These are phyloP conservation scores for Debaryomyces udenii DNA, from an alignment of 1,139 yeast species.

Conservation along the genomic window DNA sequence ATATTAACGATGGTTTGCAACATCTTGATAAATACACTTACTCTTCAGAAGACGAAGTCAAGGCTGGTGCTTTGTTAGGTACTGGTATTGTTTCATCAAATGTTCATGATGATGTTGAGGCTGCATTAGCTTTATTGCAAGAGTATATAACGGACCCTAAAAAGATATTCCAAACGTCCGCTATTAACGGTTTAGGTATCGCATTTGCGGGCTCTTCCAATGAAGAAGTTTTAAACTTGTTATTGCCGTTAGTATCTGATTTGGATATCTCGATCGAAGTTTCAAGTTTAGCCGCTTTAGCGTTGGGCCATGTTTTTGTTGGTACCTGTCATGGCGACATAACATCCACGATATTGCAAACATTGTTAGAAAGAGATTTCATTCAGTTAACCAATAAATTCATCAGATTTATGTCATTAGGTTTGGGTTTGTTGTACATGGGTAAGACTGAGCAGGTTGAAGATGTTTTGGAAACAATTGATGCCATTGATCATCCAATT, in stretches of 20 bases:
- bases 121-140: conserved; percentile 81
- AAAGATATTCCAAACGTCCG: conserved; percentile 68
- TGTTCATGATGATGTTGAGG: conserved; percentile 94
- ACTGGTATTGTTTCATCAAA: conserved; percentile 94
- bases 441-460: conserved; percentile 96
- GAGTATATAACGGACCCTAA: conserved; percentile 66
- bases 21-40: conserved; percentile 86
- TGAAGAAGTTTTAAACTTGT: conserved; percentile 75
- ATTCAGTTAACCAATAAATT: conserved; percentile 80
- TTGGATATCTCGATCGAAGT: conserved; percentile 73
- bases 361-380: conserved; percentile 82
- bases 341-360: conserved; percentile 86
- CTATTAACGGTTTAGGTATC: conserved; percentile 89
- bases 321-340: conserved; percentile 96
- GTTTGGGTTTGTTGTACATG: conserved; percentile 88
- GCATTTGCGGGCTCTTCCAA: conserved; percentile 95
- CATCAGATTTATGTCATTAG: conserved; percentile 88
- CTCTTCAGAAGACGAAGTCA: conserved; percentile 82
- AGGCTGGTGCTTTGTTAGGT: conserved; percentile 96
- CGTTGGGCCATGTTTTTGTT: conserved; percentile 92
- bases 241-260: conserved; percentile 88
- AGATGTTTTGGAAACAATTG: conserved; percentile 90
- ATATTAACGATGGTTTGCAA: conserved; percentile 85
- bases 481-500: conserved; percentile 95
- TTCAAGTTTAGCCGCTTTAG: conserved; percentile 84